These are phyloP conservation scores for Orbilia javanica DNA, from an alignment of 2,329 filamentous ascomycete genomes.

Conservation along the genomic window DNA sequence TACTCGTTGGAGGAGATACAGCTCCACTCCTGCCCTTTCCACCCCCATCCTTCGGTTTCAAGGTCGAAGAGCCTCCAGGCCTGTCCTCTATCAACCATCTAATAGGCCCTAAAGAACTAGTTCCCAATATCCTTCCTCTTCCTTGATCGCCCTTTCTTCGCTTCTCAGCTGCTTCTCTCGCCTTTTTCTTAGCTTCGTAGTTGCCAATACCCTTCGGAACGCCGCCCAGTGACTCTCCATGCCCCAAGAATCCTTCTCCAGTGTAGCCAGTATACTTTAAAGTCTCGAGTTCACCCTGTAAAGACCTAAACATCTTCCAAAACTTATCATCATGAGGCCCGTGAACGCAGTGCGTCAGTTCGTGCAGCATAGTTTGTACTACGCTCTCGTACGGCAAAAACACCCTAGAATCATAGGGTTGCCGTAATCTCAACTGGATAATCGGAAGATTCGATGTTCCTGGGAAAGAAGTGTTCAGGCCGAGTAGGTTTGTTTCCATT, in stretches of 20 bases:
- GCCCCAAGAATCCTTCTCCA: slow-evolving; percentile 85
- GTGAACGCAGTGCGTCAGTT: slow-evolving; percentile 87
- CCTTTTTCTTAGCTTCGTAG: slow-evolving; percentile 78
- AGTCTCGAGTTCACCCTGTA: slow-evolving; percentile 90
- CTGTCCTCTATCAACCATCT: slow-evolving; percentile 48
- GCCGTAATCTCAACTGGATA: slow-evolving; percentile 85
- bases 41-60: slow-evolving; percentile 39
- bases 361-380: slow-evolving; percentile 92
- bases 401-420: slow-evolving; percentile 78
- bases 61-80: slow-evolving; percentile 34
- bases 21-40: slow-evolving; percentile 2
- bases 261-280: slow-evolving; percentile 89
- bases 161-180: slow-evolving; percentile 80
- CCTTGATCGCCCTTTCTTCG: slow-evolving; percentile 72
- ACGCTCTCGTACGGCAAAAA: slow-evolving; percentile 85
- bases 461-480: slow-evolving; percentile 54
- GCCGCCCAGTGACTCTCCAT: slow-evolving; percentile 80
- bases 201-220: slow-evolving; percentile 73
- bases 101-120: slow-evolving; percentile 65
- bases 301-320: slow-evolving; percentile 69
- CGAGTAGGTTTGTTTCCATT: slow-evolving; percentile 51
- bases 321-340: slow-evolving; percentile 87
- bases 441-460: slow-evolving; percentile 41
- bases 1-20: slow-evolving; percentile 7
- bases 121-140: slow-evolving; percentile 80